These are phyloP conservation scores for Halophytophthora batemanensis DNA, from an alignment of 352 stramenopile genomes.

Conservation along the genomic window DNA sequence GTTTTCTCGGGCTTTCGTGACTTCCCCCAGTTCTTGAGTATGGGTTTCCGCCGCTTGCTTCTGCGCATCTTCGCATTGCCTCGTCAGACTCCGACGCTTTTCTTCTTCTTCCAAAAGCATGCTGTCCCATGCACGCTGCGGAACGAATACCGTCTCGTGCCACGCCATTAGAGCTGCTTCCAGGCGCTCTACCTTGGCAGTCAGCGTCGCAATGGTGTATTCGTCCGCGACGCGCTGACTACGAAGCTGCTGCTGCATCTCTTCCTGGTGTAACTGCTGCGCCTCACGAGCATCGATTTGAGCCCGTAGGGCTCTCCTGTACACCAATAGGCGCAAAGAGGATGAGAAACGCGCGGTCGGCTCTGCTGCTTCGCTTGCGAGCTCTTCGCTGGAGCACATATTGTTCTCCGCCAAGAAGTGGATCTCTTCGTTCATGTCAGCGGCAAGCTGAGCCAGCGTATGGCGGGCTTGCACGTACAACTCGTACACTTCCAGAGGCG, in stretches of 20 bases:
- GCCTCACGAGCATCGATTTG: constrained; percentile 10
- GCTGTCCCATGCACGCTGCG: constrained; percentile 19
- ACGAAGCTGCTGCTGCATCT: constrained; percentile 19
- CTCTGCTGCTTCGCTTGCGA: constrained; percentile 1
- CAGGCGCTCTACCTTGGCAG: constrained; percentile 16
- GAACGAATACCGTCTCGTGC: constrained; percentile 17
- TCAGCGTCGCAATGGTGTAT: constrained; percentile 7
- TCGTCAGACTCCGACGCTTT: constrained; percentile 17
- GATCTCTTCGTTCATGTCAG: constrained; percentile 11
- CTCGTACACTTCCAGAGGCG: constrained; percentile 19
- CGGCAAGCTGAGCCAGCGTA: constrained; percentile 9
- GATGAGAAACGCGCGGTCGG: constrained; percentile 15
- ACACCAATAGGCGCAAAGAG: constrained; percentile 16
- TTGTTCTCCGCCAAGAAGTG: constrained; percentile 19
- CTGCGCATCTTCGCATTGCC: constrained; percentile 10
- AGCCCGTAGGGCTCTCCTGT: constrained; percentile 13
- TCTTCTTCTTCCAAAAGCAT: constrained; percentile 24
- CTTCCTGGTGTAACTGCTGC: constrained; percentile 8
- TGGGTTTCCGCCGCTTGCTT: constrained; percentile 14
- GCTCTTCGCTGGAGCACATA: constrained; percentile 13
- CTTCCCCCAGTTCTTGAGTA: constrained; percentile 9
- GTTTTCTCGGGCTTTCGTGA: constrained; percentile 13
- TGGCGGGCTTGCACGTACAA: constrained; percentile 22
- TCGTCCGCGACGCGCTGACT: constrained; percentile 5
- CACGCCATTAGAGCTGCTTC: constrained; percentile 25